phyloP scores from a whole-genome alignment of 2,329 filamentous ascomycete genomes.

The Xylariaceae sp. region DNA sequence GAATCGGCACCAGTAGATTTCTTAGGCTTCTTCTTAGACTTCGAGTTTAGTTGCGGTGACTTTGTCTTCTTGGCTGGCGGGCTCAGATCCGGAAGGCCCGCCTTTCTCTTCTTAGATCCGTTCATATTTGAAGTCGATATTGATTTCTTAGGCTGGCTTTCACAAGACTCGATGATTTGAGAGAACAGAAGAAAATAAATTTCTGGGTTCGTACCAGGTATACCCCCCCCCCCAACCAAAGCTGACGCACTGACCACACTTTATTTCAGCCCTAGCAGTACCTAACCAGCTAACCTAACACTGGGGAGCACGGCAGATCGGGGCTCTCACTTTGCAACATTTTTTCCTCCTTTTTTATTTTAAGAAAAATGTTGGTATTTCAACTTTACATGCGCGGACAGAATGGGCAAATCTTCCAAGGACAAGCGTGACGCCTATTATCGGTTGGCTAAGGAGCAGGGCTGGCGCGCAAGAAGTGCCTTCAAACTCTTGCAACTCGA shows the following conservation, averaged over 20 bases:
- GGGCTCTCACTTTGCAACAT: slow-evolving; percentile 11
- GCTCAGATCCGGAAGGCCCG: slow-evolving; percentile 14
- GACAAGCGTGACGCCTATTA: slow-evolving; percentile 99
- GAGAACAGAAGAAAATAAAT: slow-evolving; percentile 1
- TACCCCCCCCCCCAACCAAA: slow-evolving; percentile 4
- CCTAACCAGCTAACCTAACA: no score
- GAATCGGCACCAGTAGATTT: slow-evolving; percentile 49
- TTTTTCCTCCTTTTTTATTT: no score
- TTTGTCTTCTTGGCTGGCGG: slow-evolving; percentile 30
- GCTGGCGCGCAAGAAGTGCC: slow-evolving; percentile 93
- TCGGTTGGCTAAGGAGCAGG: slow-evolving; percentile 95
- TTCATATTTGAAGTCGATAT: slow-evolving; percentile 24
- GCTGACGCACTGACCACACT: slow-evolving; percentile 32
- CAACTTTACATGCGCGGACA: slow-evolving; percentile 16
- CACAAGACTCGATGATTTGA: slow-evolving; percentile 3
- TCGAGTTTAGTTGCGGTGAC: slow-evolving; percentile 1
- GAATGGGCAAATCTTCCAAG: slow-evolving; percentile 96
- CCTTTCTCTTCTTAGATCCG: slow-evolving; percentile 32
- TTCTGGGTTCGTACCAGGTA: slow-evolving; percentile 12
- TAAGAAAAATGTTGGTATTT: no score
- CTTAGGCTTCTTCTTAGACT: slow-evolving; percentile 40
- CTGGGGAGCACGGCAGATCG: no score
- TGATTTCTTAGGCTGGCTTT: not conserved
- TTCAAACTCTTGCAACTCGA: slow-evolving; percentile 98
- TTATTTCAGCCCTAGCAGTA: slow-evolving; percentile 35